Base-by-base conservation (phyloP, 1,284 basidiomycete species). In the Leccinum fuscescens region DNA sequence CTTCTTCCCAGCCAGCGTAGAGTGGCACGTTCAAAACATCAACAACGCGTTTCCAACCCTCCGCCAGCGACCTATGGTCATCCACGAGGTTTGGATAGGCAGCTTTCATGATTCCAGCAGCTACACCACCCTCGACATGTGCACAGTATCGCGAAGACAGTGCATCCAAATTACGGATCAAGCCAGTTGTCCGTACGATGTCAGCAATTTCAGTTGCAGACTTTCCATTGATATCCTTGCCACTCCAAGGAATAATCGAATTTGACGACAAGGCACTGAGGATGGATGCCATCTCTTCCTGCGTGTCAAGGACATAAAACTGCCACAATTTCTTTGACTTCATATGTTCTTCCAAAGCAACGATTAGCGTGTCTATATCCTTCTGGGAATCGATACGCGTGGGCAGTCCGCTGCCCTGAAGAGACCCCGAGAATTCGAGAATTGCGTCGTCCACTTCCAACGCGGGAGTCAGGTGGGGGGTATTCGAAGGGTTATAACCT, bases 401-500 rank as follows among this genome's bases (percentile, higher is more conserved):
- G 0, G 95, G 93, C 1, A 97, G 80, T n/a, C 87, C 89, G 37
- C 80, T 82, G 1, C 80, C 74, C 6, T 77, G 70, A 14, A 98
- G 82, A 1, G 84, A 81, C 11, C 75, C 76, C 0, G 94, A 94
- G 67, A 97, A 90, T 31, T 89, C 82, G 54, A 96, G 74, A 67
- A 98, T 86, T 4, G 90, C 90, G 31, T 86, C 82, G 73, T 98
- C 95, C 35, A 98, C 79, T 69, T 94, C 94, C 52, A 96, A 80
- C 9, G 95, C 96, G 15, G 93, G 90, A 1, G 86, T 83, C 15
- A 98, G 81, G 72, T 98, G 93, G 12, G 96, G 95, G 3, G 90
- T 90, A 74, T 96, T 97, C 46, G 84, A 79, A 2, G 93, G 90
- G 64, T 90, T 96, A 74, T 88, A 97, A 48, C 93, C 94, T 95